These are phyloP conservation scores for Terfezia boudieri DNA, from an alignment of 495 filamentous ascomycete species.

Conservation along the genomic window DNA sequence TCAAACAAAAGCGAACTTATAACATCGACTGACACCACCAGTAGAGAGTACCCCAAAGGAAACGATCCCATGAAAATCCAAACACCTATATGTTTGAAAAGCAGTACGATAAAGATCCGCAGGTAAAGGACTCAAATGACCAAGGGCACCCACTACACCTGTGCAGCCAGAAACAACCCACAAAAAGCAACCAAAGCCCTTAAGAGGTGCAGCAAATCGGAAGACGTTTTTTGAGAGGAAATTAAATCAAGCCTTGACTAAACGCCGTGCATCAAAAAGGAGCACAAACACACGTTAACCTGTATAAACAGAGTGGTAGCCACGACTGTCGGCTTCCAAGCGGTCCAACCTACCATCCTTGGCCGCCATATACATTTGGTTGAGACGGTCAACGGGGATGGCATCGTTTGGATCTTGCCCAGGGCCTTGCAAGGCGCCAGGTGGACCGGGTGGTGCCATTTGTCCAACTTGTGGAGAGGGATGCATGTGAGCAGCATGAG, in stretches of 20 bases:
- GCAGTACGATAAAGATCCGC: neutral
- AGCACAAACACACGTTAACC: conserved; percentile 5
- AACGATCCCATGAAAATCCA: neutral
- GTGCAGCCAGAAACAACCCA: neutral
- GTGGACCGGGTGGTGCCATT: conserved; percentile 22
- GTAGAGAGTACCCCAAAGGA: neutral
- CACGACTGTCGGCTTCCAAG: conserved; percentile 27
- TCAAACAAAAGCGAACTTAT: too few relatives aligned
- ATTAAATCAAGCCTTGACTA: neutral
- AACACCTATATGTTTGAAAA: neutral
- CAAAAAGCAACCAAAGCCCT: neutral
- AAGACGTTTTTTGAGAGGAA: neutral
- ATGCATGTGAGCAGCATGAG: conserved; percentile 28
- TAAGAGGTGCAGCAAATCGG: neutral
- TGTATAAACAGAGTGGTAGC: conserved; percentile 25
- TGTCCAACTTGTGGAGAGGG: conserved; percentile 23
- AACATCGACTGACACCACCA: neutral
- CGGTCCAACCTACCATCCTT: conserved; percentile 24
- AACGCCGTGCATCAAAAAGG: neutral
- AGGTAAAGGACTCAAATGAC: neutral
- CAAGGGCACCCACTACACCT: neutral
- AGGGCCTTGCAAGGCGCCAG: conserved; percentile 23
- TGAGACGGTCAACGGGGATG: conserved; percentile 24
- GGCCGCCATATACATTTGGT: conserved; percentile 25
- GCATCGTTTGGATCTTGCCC: conserved; percentile 24